Conservation (phyloP, 2,329 filamentous ascomycete genomes). For the Pseudocercospora musae region DNA sequence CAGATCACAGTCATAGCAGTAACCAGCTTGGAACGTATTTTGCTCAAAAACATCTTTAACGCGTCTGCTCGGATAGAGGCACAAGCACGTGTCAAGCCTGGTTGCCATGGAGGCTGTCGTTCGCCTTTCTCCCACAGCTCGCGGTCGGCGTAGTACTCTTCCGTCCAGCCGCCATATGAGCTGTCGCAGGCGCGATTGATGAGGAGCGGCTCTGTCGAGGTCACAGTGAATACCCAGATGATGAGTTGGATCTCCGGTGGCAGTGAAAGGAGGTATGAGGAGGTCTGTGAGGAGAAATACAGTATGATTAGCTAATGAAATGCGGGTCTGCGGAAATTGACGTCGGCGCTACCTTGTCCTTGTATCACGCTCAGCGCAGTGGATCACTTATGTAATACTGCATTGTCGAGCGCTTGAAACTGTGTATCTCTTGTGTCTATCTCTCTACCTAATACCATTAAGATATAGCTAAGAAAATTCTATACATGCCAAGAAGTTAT, state of each 20-base stretch:
- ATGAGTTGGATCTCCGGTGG: constrained; percentile 20
- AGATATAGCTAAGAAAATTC: too few species aligned
- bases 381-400: too few species aligned
- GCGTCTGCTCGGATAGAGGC: constrained; percentile 21
- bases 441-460: too few species aligned
- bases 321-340: not conserved
- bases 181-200: constrained; percentile 27
- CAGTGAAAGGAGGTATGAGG: constrained; percentile 11
- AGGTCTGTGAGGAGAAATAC: not conserved
- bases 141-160: constrained; percentile 15
- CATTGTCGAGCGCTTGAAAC: too few species aligned
- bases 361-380: too few species aligned
- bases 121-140: constrained; percentile 19
- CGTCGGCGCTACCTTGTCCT: not conserved
- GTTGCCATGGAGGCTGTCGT: constrained; percentile 20
- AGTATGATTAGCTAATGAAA: not conserved
- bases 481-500: too few species aligned
- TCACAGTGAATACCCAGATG: constrained; percentile 26
- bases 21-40: constrained; percentile 23
- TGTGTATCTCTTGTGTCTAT: too few species aligned
- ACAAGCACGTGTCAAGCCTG: constrained; percentile 21
- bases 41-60: constrained; percentile 25
- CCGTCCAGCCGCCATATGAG: constrained; percentile 17
- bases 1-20: constrained; percentile 22
- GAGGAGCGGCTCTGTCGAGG: constrained; percentile 14